Percentiles rank a stretch among this genome's conserved stretches.
Evolutionary conservation across 768 basidiomycete genomes (phyloP).

Genomic region (Kwoniella europaea): DNA sequence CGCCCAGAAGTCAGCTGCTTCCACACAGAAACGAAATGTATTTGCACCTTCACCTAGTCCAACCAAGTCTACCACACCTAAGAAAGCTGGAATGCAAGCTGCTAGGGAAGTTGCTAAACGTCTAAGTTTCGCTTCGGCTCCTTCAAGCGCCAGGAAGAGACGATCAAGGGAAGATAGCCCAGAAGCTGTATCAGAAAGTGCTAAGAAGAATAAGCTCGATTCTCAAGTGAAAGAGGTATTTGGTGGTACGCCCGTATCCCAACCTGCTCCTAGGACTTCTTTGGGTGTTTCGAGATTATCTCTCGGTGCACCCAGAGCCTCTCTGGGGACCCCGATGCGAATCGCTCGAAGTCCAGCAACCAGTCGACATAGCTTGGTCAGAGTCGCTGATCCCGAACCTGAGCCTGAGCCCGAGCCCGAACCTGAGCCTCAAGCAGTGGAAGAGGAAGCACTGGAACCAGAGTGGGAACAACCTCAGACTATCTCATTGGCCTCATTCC

Average conservation of each 20-base stretch:
- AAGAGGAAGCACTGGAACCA: constrained; percentile 23
- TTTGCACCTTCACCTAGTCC: constrained; percentile 55
- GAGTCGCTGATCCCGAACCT: constrained; percentile 19
- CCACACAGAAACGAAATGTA: constrained; percentile 45
- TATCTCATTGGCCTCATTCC: constrained; percentile 53
- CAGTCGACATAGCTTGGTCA: constrained; percentile 1
- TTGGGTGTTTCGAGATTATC: constrained; percentile 6
- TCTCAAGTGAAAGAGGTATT: constrained; percentile 23
- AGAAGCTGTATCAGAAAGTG: constrained; percentile 12
- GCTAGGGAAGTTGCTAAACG: constrained; percentile 57
- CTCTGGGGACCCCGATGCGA: constrained; percentile 26
- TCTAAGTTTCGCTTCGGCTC: constrained; percentile 46
- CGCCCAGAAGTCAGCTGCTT: constrained; percentile 32
- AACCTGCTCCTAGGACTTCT: constrained; percentile 1
- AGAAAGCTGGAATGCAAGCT: constrained; percentile 43
- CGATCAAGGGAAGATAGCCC: constrained; percentile 18
- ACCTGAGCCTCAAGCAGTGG: constrained; percentile 11
- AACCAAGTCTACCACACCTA: constrained; percentile 40
- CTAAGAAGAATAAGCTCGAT: constrained; percentile 13
- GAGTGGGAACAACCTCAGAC: constrained; percentile 36
- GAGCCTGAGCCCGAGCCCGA: constrained; percentile 10
- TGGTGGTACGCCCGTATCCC: constrained; percentile 18
- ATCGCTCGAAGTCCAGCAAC: constrained; percentile 16
- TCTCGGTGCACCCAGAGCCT: constrained; percentile 1
- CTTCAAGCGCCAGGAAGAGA: constrained; percentile 30